phyloP scores from a whole-genome alignment of 495 filamentous ascomycete species.

The Mytilinidion resinicola region DNA sequence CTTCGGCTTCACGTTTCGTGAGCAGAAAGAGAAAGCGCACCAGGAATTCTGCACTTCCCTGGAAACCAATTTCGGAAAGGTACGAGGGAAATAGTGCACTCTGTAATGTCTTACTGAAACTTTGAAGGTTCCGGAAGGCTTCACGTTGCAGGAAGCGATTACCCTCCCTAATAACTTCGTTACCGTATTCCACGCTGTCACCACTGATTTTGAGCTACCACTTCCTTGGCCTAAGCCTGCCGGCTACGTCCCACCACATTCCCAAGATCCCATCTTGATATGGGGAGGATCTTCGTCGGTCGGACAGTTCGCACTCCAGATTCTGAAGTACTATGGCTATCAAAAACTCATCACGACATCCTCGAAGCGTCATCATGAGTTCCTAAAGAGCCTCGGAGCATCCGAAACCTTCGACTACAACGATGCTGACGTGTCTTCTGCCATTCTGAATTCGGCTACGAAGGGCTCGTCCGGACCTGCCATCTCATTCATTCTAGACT shows the following conservation, averaged over 20 bases:
- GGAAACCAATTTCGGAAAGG: constrained; percentile 24
- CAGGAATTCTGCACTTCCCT: constrained; percentile 31
- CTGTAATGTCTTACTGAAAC: constrained; percentile 11
- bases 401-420: constrained; percentile 45
- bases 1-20: constrained; percentile 44
- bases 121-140: constrained; percentile 33
- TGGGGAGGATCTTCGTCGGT: constrained; percentile 51
- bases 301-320: constrained; percentile 45
- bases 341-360: constrained; percentile 44
- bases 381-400: constrained; percentile 40
- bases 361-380: constrained; percentile 39
- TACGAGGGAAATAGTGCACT: constrained; percentile 34
- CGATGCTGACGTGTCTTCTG: constrained; percentile 16
- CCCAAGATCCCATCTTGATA: constrained; percentile 40
- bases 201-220: constrained; percentile 21
- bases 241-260: constrained; percentile 29
- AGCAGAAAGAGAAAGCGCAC: constrained; percentile 38
- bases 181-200: constrained; percentile 46
- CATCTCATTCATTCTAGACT: constrained; percentile 46
- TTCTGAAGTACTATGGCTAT: constrained; percentile 47
- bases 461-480: constrained; percentile 11
- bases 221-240: constrained; percentile 44
- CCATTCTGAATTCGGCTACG: constrained; percentile 23
- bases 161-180: constrained; percentile 48
- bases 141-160: constrained; percentile 41